phyloP scores from a whole-genome alignment of 176 grass and related monocot species.

The Carex scoparia region DNA sequence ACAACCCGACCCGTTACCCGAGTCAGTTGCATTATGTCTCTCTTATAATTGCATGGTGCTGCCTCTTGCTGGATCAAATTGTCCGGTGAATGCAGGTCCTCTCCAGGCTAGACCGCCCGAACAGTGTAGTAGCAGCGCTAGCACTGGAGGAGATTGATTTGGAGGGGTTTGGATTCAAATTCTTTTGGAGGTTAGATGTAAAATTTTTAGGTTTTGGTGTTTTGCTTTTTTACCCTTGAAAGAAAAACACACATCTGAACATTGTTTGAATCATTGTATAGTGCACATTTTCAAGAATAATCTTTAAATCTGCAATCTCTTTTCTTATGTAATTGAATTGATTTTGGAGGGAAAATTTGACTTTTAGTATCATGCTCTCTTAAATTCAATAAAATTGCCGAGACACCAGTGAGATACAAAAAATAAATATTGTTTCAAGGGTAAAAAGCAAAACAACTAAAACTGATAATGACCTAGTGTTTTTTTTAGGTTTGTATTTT shows the following conservation, averaged over 20 bases:
- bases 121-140: constrained; percentile 45
- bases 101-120: constrained; percentile 47
- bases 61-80: constrained; percentile 33
- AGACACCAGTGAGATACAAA: neutral
- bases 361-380: neutral
- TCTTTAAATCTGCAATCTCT: neutral
- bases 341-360: constrained; percentile 2
- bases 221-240: constrained; percentile 14
- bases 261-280: constrained; percentile 19
- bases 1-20: constrained; percentile 38
- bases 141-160: constrained; percentile 37
- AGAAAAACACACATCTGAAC: constrained; percentile 2
- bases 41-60: constrained; percentile 83
- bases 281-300: neutral
- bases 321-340: neutral
- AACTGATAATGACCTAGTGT: neutral
- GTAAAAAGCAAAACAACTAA: neutral
- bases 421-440: neutral
- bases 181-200: constrained; percentile 16
- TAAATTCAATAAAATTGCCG: neutral
- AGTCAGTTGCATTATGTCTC: constrained; percentile 63
- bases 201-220: constrained; percentile 11
- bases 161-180: constrained; percentile 14
- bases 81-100: constrained; percentile 59
- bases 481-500: neutral